These are phyloP conservation scores for Penicillium waksmanii DNA, from an alignment of 495 filamentous ascomycete species.

Conservation along the genomic window DNA sequence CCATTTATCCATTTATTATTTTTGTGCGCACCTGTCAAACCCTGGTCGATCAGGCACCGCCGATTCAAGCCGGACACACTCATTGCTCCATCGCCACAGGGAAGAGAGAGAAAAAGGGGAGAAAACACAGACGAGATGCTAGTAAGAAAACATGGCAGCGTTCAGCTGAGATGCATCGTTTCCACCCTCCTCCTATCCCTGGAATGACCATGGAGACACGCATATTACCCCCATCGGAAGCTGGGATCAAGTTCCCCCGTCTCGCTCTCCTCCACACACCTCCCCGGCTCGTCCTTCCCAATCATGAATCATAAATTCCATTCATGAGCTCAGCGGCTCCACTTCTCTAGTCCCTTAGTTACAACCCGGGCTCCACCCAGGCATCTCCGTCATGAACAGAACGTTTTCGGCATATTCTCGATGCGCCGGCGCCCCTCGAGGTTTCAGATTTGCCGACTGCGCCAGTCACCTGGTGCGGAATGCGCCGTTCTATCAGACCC, in stretches of 20 bases:
- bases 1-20: slow-evolving; percentile 17
- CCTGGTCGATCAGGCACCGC: slow-evolving; percentile 32
- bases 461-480: slow-evolving; percentile 4
- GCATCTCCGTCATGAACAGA: slow-evolving; percentile 26
- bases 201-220: background rate
- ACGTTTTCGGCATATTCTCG: slow-evolving; percentile 29
- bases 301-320: slow-evolving; percentile 16
- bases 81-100: background rate
- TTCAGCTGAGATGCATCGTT: background rate
- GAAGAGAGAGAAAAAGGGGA: background rate
- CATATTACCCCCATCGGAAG: background rate
- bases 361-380: slow-evolving; percentile 21
- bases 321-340: slow-evolving; percentile 6
- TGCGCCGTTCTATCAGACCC: slow-evolving; percentile 11
- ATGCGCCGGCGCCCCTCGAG: slow-evolving; percentile 11
- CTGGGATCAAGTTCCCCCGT: background rate
- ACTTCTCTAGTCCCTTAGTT: slow-evolving; percentile 15
- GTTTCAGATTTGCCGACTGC: slow-evolving; percentile 29
- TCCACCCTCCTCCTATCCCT: background rate
- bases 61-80: background rate
- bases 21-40: slow-evolving; percentile 23
- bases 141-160: background rate
- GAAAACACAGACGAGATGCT: background rate
- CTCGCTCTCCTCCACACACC: background rate
- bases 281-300: slow-evolving; percentile 2